Evolutionary conservation across 805 yeast species (phyloP), one percentile per base, ranked within the genome.

Genomic region (Saccharomyces kudriavzevii): DNA sequence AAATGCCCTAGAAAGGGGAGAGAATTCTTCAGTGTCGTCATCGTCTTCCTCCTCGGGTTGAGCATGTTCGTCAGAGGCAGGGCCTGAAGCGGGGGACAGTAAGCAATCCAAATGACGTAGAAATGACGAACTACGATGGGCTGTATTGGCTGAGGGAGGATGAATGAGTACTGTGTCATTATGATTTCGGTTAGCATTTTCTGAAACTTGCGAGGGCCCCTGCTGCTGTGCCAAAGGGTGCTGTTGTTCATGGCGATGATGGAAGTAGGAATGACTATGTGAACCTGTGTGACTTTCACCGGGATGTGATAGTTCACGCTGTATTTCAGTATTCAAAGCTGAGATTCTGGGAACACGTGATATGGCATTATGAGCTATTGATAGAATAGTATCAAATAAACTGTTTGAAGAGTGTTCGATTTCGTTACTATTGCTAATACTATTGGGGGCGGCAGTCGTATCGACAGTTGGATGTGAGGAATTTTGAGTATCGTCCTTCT

Each of bases 301-400:
- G 14, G 26, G 17, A 8, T 28, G 30, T n/a, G 22, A 26, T 27
- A 40, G 24, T 22, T 35, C 14, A 11, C 25, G n/a, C 5, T 35
- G 43, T 31, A 26, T 35, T 14, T 49, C 45, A 26, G 25, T 31
- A 20, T 9, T 28, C 26, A 40, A 31, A n/a, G 50, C 24, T 29
- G 45, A 11, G 14, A 59, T 54, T 49, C 52, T 59, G 11, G 66
- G 68, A 11, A 60, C 54, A 49, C 60, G 69, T 8, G 62, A 64
- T 2, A 77, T 77, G 1, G 79, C 81, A 52, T 69, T 74, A 55
- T 76, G 80, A 4, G 82, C 82, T 11, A 77, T 78, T 17, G 74
- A 69, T 45, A 79, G 54, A 22, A 79, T 60, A 1, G 81, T 64
- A 0, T 79, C 74, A 1, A 79, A 58, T 13, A 79, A 57, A 1